Evolutionary conservation across 768 basidiomycete species (phyloP).

Genomic region (Cyclocybe aegerita): DNA sequence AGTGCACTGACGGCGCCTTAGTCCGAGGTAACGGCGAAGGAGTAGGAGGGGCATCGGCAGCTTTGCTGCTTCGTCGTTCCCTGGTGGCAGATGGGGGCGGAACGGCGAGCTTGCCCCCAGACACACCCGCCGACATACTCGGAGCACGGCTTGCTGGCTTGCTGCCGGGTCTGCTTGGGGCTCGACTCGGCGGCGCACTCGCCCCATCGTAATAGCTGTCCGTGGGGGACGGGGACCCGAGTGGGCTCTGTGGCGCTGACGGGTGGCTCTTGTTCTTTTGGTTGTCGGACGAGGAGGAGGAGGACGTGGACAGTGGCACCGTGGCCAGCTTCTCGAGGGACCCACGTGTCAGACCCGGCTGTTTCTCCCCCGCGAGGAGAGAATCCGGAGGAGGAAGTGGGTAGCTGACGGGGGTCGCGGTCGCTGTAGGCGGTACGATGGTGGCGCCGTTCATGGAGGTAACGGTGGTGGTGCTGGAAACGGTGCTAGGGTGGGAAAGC

Average conservation of each 20-base stretch:
- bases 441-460: slow-evolving; percentile 12
- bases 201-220: slow-evolving; percentile 54
- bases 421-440: slow-evolving; percentile 13
- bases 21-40: slow-evolving; percentile 24
- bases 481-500: slow-evolving; percentile 13
- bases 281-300: slow-evolving; percentile 38
- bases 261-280: slow-evolving; percentile 22
- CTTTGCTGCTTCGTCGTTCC: slow-evolving; percentile 25
- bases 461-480: slow-evolving; percentile 15
- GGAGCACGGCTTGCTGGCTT: slow-evolving; percentile 46
- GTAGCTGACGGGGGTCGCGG: slow-evolving; percentile 23
- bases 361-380: slow-evolving; percentile 45
- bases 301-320: slow-evolving; percentile 14
- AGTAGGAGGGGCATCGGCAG: slow-evolving; percentile 21
- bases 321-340: slow-evolving; percentile 40
- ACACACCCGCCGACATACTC: slow-evolving; percentile 44
- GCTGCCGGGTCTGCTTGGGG: slow-evolving; percentile 60
- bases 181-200: slow-evolving; percentile 61
- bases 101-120: slow-evolving; percentile 31
- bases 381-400: slow-evolving; percentile 55
- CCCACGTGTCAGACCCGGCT: slow-evolving; percentile 47
- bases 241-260: slow-evolving; percentile 20
- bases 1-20: slow-evolving; percentile 45
- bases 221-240: slow-evolving; percentile 42
- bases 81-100: slow-evolving; percentile 18